A percentile compares a stretch with the other conserved stretches of the same genome.
Conservation (phyloP, 345 rosid species). For the Limnanthes douglasii region DNA sequence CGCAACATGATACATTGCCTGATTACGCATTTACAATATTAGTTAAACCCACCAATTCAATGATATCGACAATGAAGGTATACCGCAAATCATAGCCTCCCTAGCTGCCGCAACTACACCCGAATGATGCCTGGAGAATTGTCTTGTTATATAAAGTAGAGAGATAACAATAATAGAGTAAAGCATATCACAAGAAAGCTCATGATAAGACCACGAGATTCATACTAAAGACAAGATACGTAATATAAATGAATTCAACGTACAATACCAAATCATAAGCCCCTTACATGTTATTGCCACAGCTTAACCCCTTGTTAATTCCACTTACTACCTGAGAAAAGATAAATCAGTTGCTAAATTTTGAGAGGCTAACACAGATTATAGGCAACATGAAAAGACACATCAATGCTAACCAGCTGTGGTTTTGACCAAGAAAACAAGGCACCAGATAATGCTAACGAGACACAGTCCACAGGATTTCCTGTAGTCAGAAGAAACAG, state of each 20-base stretch:
- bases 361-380: neutral
- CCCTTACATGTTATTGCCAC: slow-evolving; percentile 26
- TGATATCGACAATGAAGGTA: slow-evolving; percentile 25
- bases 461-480: slow-evolving; percentile 36
- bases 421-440: slow-evolving; percentile 34
- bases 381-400: neutral
- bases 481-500: slow-evolving; percentile 16
- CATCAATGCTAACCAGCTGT: slow-evolving; percentile 15
- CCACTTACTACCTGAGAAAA: slow-evolving; percentile 34
- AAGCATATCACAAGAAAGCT: neutral
- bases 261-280: neutral
- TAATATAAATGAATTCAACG: neutral
- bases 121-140: slow-evolving; percentile 20
- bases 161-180: too few species aligned
- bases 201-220: neutral
- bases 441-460: slow-evolving; percentile 33
- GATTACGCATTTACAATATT: too few species aligned
- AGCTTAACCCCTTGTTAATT: slow-evolving; percentile 25
- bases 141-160: neutral
- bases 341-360: slow-evolving; percentile 1
- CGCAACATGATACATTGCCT: neutral
- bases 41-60: slow-evolving; percentile 14
- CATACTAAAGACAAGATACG: neutral
- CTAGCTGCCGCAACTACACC: slow-evolving; percentile 35
- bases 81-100: slow-evolving; percentile 24